A percentile compares a stretch with the other conserved stretches of the same genome.
These are phyloP conservation scores for Lichenothelia convexa DNA, from an alignment of 495 filamentous ascomycete species.

Conservation along the genomic window DNA sequence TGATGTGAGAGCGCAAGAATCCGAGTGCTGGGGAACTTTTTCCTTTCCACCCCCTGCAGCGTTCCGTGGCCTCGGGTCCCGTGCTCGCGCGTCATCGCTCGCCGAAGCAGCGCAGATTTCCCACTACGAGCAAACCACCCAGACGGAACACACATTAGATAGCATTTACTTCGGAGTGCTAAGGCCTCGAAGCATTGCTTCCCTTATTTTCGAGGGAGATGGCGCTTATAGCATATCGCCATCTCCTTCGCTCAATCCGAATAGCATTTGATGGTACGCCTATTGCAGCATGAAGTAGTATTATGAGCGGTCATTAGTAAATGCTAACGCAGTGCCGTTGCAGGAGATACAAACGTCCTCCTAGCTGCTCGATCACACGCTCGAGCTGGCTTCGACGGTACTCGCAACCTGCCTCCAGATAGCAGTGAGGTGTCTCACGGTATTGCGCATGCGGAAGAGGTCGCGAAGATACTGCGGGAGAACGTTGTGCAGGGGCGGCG, in stretches of 20 bases:
- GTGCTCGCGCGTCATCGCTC: no score
- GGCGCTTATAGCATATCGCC: constrained; percentile 63
- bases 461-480: constrained; percentile 58
- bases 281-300: not conserved
- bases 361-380: constrained; percentile 50
- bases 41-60: no score
- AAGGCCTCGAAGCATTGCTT: no score
- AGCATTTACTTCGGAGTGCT: no score
- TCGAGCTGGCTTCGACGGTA: constrained; percentile 49
- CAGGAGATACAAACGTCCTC: constrained; percentile 51
- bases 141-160: no score
- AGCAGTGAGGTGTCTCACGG: constrained; percentile 29
- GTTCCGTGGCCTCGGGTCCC: no score
- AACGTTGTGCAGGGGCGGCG: constrained; percentile 85
- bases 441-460: constrained; percentile 63
- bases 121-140: no score
- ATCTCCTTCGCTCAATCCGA: constrained; percentile 62
- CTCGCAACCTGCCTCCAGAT: constrained; percentile 35
- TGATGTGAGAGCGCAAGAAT: no score
- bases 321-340: not conserved
- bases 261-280: constrained; percentile 64
- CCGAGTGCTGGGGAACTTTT: no score
- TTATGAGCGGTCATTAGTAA: not conserved
- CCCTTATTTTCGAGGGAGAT: constrained; percentile 21
- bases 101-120: no score